Base-by-base conservation (phyloP, 1,284 basidiomycete genomes). In the Veloboletus limbatus region DNA sequence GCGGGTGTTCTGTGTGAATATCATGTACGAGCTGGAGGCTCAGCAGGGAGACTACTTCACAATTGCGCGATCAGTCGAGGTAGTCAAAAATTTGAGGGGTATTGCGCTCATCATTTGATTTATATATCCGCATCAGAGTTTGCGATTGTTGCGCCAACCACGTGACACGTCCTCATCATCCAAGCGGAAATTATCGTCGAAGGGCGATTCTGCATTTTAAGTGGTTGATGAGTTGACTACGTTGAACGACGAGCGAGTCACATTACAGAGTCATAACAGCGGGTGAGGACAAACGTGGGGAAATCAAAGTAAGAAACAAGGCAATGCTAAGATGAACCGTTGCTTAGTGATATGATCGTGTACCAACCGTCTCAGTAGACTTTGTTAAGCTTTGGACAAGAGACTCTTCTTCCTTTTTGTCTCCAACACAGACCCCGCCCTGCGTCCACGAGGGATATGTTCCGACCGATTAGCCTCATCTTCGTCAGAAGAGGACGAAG, bases 1-100 rank as follows among this genome's bases (percentile, higher is more conserved):
- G 64, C 87, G 79, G 65, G 87, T 90, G 75, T 78, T 81, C 68
- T 86, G 78, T 59, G 85, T 86, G 78, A 84, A 90, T 70, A 77
- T 75, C 87, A 90, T 90, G 72, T 77, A 87, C 82, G 63, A 71
- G 71, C 68, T 62, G 54, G 31, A 36, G 45, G 57, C 63, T 62
- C 63, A 41, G 36, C 10, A 28, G 21, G 14, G 26, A 27, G 17
- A 11, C 33, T 16, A 17, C n/a, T 36, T 25, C 17, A 27, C 42
- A 8, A 13, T 18, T 22, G 8, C 11, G 13, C 8, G 28, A 40
- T 45, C 6, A 11, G n/a, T 21, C n/a, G n/a, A 36, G 1, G 22
- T 11, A 40, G 30, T 27, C 3, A 40, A 40, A 60, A 57, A 17
- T 21, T 49, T 37, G 31, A 40, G 17, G 16, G 11, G 21, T 5